Percentiles rank a stretch among this genome's conserved stretches.
Conservation (phyloP, 129 eudicot genomes). For the Chrysanthemum makinoi region DNA sequence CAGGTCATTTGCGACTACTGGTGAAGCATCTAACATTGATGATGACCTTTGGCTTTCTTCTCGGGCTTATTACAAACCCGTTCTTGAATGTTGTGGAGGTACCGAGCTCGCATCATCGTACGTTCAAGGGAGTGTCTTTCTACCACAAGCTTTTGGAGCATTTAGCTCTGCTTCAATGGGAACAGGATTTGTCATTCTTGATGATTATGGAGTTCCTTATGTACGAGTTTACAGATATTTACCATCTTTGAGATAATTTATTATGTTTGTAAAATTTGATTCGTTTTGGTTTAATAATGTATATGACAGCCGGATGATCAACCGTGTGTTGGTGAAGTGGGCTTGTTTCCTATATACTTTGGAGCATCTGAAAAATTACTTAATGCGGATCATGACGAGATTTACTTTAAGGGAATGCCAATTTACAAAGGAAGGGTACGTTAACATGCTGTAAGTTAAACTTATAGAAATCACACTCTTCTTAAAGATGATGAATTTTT, state of each 20-base stretch:
- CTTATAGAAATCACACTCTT: neutral
- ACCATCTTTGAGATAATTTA: neutral
- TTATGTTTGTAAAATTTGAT: neutral
- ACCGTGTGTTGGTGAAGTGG: slow-evolving; percentile 90
- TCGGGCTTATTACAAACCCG: slow-evolving; percentile 68
- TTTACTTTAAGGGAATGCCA: slow-evolving; percentile 98
- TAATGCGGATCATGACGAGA: slow-evolving; percentile 79
- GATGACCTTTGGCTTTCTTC: slow-evolving; percentile 99
- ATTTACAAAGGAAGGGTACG: slow-evolving; percentile 84
- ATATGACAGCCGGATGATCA: slow-evolving; percentile 68
- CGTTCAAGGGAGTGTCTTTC: slow-evolving; percentile 63
- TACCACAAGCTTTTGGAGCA: slow-evolving; percentile 93
- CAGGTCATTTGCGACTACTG: slow-evolving; percentile 79
- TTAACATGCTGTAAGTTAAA: neutral
- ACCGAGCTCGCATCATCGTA: slow-evolving; percentile 92
- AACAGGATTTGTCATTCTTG: slow-evolving; percentile 71
- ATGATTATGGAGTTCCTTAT: slow-evolving; percentile 71
- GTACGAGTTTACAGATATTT: slow-evolving; percentile 42
- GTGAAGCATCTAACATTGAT: slow-evolving; percentile 84
- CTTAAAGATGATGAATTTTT: neutral
- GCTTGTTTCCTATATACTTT: slow-evolving; percentile 62
- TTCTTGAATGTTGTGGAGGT: slow-evolving; percentile 96
- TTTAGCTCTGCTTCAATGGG: slow-evolving; percentile 82
- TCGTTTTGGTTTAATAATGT: neutral
- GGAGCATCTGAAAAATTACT: slow-evolving; percentile 88